Conservation (phyloP, 2,329 filamentous ascomycete species). For the Fusarium scirpi region DNA sequence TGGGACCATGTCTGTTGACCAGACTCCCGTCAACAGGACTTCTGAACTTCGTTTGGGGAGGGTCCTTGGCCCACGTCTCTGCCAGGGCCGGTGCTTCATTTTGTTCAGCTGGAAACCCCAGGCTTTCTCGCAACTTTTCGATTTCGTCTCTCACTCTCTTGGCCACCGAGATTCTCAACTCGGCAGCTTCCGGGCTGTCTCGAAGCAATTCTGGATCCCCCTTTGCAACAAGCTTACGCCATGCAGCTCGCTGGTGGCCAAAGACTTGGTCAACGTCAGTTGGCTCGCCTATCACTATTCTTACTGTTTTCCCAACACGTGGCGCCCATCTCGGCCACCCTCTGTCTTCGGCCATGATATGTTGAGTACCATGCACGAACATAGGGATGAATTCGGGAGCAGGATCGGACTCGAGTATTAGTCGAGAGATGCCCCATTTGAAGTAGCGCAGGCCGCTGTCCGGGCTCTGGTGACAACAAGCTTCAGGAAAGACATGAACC, state of each 20-base stretch:
- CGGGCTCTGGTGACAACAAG: constrained; percentile 89
- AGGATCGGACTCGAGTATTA: constrained; percentile 90
- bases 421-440: constrained; percentile 94
- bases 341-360: constrained; percentile 88
- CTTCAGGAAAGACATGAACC: constrained; percentile 97
- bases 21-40: constrained; percentile 67
- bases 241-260: constrained; percentile 79
- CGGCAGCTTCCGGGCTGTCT: constrained; percentile 72
- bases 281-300: constrained; percentile 81
- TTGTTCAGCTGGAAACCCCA: constrained; percentile 81
- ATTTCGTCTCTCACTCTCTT: constrained; percentile 82
- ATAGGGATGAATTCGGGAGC: constrained; percentile 92
- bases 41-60: constrained; percentile 60
- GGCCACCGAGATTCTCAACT: constrained; percentile 80
- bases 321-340: constrained; percentile 85
- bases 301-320: constrained; percentile 76
- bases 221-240: constrained; percentile 72
- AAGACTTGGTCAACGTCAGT: constrained; percentile 81
- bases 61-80: constrained; percentile 79
- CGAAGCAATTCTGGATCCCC: constrained; percentile 62
- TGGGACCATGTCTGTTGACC: constrained; percentile 55
- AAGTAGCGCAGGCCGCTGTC: constrained; percentile 90
- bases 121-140: constrained; percentile 76
- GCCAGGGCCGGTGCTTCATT: constrained; percentile 81
- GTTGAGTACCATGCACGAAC: constrained; percentile 91